A percentile compares a stretch with the other conserved stretches of the same genome.
Evolutionary conservation across 495 filamentous ascomycete genomes (phyloP).

Genomic region (Daldinia bambusicola): DNA sequence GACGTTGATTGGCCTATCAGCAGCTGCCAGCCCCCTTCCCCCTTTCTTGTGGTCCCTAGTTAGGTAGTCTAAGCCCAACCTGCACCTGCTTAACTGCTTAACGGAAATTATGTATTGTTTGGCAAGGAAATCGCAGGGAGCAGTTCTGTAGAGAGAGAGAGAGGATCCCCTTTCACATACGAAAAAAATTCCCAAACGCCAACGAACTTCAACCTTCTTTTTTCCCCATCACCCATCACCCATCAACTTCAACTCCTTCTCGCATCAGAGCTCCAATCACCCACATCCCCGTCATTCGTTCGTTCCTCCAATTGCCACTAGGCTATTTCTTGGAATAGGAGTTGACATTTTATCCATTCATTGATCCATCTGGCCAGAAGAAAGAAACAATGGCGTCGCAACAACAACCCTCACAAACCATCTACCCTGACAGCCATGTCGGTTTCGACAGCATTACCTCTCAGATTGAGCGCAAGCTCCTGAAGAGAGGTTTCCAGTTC

Average conservation of each 20-base stretch:
- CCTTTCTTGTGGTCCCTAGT: constrained; percentile 51
- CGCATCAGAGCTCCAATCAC: constrained; percentile 29
- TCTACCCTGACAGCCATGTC: constrained; percentile 96
- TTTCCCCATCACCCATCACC: constrained; percentile 34
- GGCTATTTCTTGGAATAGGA: constrained; percentile 60
- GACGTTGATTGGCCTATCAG: constrained; percentile 55
- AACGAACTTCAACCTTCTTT: constrained; percentile 36
- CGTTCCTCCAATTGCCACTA: constrained; percentile 46
- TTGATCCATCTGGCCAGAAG: constrained; percentile 30
- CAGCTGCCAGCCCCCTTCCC: constrained; percentile 49
- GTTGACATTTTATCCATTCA: constrained; percentile 45
- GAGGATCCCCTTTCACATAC: constrained; percentile 44
- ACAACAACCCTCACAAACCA: constrained; percentile 47
- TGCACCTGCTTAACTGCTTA: constrained; percentile 52
- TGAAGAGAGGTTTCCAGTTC: constrained; percentile 99
- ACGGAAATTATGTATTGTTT: constrained; percentile 64
- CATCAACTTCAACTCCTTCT: constrained; percentile 35
- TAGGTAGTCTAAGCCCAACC: constrained; percentile 37
- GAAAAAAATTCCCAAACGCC: constrained; percentile 40
- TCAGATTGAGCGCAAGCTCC: constrained; percentile 98
- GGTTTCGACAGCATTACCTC: constrained; percentile 99
- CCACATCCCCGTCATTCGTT: constrained; percentile 37
- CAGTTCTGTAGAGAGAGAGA: constrained; percentile 47
- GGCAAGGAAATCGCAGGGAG: constrained; percentile 53
- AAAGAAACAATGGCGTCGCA: constrained; percentile 55